phyloP scores from a whole-genome alignment of 2,329 filamentous ascomycete species.

The Blumeria hordei region DNA sequence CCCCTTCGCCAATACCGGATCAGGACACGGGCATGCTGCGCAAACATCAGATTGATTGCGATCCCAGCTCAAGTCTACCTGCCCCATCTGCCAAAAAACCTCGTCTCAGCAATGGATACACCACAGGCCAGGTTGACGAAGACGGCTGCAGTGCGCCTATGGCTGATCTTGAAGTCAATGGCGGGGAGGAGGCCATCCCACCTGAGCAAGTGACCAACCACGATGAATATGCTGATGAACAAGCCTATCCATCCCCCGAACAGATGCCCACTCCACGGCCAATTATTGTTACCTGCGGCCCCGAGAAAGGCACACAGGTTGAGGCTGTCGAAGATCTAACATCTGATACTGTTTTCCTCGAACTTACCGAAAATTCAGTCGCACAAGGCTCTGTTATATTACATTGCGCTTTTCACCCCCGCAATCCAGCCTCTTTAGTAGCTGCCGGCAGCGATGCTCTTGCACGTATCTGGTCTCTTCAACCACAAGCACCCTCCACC shows the following conservation, averaged over 20 bases:
- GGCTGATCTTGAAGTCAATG: slow-evolving; percentile 5
- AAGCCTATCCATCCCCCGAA: slow-evolving; percentile 39
- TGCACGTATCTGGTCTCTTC: slow-evolving; percentile 43
- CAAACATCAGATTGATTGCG: slow-evolving; percentile 14
- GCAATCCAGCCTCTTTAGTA: slow-evolving; percentile 38
- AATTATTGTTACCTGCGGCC: slow-evolving; percentile 28
- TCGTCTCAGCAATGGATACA: slow-evolving; percentile 36
- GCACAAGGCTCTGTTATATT: slow-evolving; percentile 33
- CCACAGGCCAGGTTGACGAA: slow-evolving; percentile 17
- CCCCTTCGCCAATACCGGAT: slow-evolving; percentile 9
- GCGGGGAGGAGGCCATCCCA: slow-evolving; percentile 31
- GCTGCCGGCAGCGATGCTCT: slow-evolving; percentile 45
- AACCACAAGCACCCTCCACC: slow-evolving; percentile 24
- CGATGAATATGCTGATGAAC: slow-evolving; percentile 32
- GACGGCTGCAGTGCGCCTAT: neutral
- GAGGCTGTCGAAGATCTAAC: slow-evolving; percentile 38
- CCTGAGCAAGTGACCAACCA: slow-evolving; percentile 24
- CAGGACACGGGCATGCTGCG: slow-evolving; percentile 13
- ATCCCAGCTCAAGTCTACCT: slow-evolving; percentile 22
- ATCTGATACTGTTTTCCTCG: slow-evolving; percentile 34
- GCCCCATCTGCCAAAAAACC: slow-evolving; percentile 32
- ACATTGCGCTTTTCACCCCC: slow-evolving; percentile 46
- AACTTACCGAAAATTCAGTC: slow-evolving; percentile 20
- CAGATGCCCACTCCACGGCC: slow-evolving; percentile 25
- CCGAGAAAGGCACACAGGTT: slow-evolving; percentile 37